Base-by-base conservation (phyloP, 805 yeast genomes). In the Lachancea mirantina region DNA sequence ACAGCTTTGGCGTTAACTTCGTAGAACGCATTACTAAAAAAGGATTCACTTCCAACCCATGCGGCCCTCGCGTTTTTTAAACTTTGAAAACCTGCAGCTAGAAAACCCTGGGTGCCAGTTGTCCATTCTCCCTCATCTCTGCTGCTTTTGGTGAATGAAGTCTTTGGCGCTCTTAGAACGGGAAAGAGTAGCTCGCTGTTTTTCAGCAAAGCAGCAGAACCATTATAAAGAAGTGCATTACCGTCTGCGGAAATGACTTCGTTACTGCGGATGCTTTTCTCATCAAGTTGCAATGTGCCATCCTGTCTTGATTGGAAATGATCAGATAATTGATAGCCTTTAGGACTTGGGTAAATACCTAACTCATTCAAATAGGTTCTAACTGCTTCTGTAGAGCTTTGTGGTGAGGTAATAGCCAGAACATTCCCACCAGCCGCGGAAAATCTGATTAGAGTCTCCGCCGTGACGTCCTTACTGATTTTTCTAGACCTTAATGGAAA, bases 331-430 rank as follows among this genome's bases (percentile, higher is more conserved):
- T 64, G 56, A 54, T 73, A 76, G 31, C 75, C 78, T 51, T 75
- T 81, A 38, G 95, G 94, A 30, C 92, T 72, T 37, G 96, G 83
- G 48, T 67, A 73, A 32, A 92, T 77, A 19, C 96, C 98, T 43
- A 88, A 60, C 53, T 88, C 85, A 48, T 76, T 74, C 43, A 84
- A 69, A 47, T 81, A 78, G 3, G 70, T 62, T 39, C 84, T 74
- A 20, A 81, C 59, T 13, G 78, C 72, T 16, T 81, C 84, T 23
- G 79, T 74, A 10, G 68, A 49, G 11, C 70, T 72, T 6, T 47
- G 42, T 14, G 78, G 70, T 23, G 70, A 59, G 0, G 80, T 70
- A 9, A 84, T 64, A 9, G 78, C 72, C 11, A 92, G 49, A 6
- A 92, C 54, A 52, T 87, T 82, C 40, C 96, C 96, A 28, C 89